A percentile compares a stretch with the other conserved stretches of the same genome.
phyloP scores from a whole-genome alignment of 805 yeast genomes.

The Candida ipomoeae region DNA sequence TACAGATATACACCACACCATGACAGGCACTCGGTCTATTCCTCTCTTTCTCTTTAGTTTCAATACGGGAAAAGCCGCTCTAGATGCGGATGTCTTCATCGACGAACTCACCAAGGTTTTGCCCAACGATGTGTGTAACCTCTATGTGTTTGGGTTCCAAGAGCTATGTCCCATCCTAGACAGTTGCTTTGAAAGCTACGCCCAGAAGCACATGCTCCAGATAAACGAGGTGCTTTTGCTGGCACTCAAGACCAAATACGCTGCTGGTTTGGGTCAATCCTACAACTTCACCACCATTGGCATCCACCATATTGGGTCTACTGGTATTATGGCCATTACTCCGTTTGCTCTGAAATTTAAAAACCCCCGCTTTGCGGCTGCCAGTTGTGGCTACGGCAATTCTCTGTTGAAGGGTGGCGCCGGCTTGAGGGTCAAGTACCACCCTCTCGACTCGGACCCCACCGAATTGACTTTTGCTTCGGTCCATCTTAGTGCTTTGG shows the following conservation, averaged over 20 bases:
- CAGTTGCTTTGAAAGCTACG: slow-evolving; percentile 41
- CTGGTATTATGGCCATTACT: slow-evolving; percentile 50
- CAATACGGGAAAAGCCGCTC: slow-evolving; percentile 50
- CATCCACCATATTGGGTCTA: slow-evolving; percentile 50
- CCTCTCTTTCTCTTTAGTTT: slow-evolving; percentile 43
- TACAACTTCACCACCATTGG: slow-evolving; percentile 40
- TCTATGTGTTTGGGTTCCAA: slow-evolving; percentile 63
- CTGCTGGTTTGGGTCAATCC: slow-evolving; percentile 9
- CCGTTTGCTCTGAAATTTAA: slow-evolving; percentile 35
- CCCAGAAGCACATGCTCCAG: slow-evolving; percentile 34
- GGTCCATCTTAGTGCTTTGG: slow-evolving; percentile 76
- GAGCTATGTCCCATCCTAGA: slow-evolving; percentile 58
- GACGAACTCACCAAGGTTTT: slow-evolving; percentile 24
- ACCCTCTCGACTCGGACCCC: slow-evolving; percentile 11
- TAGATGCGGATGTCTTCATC: slow-evolving; percentile 30
- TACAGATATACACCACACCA: not conserved
- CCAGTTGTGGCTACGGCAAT: slow-evolving; percentile 53
- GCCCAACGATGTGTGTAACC: slow-evolving; percentile 35
- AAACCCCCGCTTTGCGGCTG: slow-evolving; percentile 25
- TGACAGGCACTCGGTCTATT: slow-evolving; percentile 7
- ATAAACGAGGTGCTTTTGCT: slow-evolving; percentile 33
- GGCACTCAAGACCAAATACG: slow-evolving; percentile 33
- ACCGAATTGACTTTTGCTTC: slow-evolving; percentile 57
- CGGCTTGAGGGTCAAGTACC: slow-evolving; percentile 48
- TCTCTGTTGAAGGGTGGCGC: slow-evolving; percentile 76